Evolutionary conservation across 2,329 filamentous ascomycete species (phyloP).

Genomic region (Uncinocarpus reesii): DNA sequence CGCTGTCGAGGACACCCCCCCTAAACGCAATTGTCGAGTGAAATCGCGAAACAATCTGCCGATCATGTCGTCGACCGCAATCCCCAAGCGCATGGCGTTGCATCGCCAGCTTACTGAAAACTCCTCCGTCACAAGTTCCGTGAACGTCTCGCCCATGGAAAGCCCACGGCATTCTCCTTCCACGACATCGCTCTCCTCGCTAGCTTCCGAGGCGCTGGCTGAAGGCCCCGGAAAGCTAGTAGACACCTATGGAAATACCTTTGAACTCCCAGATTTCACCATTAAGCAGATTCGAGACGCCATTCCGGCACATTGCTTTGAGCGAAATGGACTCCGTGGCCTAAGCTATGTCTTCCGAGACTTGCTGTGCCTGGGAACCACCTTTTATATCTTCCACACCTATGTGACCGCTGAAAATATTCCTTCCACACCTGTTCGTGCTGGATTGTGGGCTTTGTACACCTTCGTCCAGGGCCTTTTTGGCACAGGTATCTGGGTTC

Average conservation of each 20-base stretch:
- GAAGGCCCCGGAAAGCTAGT: conserved; percentile 49
- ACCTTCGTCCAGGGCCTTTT: conserved; percentile 84
- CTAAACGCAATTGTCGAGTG: not conserved
- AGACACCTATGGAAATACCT: conserved; percentile 91
- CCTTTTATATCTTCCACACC: conserved; percentile 81
- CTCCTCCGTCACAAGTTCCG: conserved; percentile 47
- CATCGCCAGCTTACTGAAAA: conserved; percentile 45
- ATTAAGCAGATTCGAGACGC: conserved; percentile 96
- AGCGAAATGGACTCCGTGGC: conserved; percentile 67
- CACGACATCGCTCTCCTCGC: conserved; percentile 82
- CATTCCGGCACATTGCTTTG: conserved; percentile 94
- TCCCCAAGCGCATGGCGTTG: conserved; percentile 40
- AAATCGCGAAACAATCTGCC: not conserved
- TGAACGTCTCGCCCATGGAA: conserved; percentile 46
- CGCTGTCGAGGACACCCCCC: conserved; percentile 1
- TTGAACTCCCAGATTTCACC: conserved; percentile 86
- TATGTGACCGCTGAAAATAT: conserved; percentile 78
- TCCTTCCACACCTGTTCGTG: conserved; percentile 57
- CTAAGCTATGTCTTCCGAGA: conserved; percentile 80
- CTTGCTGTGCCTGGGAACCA: conserved; percentile 57
- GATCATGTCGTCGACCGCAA: conserved; percentile 43
- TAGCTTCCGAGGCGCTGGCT: conserved; percentile 58
- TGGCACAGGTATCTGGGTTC: conserved; percentile 86
- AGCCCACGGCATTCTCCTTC: conserved; percentile 59
- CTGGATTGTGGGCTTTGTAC: conserved; percentile 55